Conservation (phyloP, 2,329 filamentous ascomycete genomes). For the Neofusicoccum kwambonambiense region DNA sequence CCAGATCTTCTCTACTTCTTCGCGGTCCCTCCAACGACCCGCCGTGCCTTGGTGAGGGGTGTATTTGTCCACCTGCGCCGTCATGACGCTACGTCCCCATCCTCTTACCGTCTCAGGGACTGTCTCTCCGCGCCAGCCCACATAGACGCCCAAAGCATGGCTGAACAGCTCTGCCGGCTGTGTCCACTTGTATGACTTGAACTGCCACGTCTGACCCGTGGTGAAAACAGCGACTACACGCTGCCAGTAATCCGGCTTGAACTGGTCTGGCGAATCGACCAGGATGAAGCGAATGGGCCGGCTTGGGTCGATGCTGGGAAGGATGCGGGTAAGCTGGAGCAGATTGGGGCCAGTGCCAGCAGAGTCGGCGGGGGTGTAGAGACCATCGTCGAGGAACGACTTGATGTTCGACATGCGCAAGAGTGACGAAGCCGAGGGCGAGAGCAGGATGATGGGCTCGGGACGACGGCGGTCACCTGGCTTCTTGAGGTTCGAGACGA, state of each 20-base stretch:
- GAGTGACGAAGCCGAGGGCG: slow-evolving; percentile 89
- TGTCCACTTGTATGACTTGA: slow-evolving; percentile 97
- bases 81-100: slow-evolving; percentile 83
- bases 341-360: slow-evolving; percentile 68
- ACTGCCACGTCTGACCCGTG: slow-evolving; percentile 96
- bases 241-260: slow-evolving; percentile 98
- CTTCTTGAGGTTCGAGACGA: slow-evolving; percentile 44
- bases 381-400: slow-evolving; percentile 82
- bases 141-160: slow-evolving; percentile 81
- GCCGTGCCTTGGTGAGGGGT: slow-evolving; percentile 49
- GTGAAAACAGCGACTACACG: slow-evolving; percentile 96
- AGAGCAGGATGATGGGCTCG: slow-evolving; percentile 93
- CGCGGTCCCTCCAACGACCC: slow-evolving; percentile 78
- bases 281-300: slow-evolving; percentile 89
- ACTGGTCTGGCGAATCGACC: slow-evolving; percentile 87
- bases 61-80: slow-evolving; percentile 82
- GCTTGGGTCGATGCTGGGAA: slow-evolving; percentile 67
- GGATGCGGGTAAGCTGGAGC: slow-evolving; percentile 76
- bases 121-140: slow-evolving; percentile 86
- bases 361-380: slow-evolving; percentile 74
- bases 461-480: slow-evolving; percentile 50
- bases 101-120: slow-evolving; percentile 73
- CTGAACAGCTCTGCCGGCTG: slow-evolving; percentile 85
- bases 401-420: slow-evolving; percentile 96
- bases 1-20: slow-evolving; percentile 93